Evolutionary conservation across 805 yeast species (phyloP).

Genomic region (Suhomyces canberraensis): DNA sequence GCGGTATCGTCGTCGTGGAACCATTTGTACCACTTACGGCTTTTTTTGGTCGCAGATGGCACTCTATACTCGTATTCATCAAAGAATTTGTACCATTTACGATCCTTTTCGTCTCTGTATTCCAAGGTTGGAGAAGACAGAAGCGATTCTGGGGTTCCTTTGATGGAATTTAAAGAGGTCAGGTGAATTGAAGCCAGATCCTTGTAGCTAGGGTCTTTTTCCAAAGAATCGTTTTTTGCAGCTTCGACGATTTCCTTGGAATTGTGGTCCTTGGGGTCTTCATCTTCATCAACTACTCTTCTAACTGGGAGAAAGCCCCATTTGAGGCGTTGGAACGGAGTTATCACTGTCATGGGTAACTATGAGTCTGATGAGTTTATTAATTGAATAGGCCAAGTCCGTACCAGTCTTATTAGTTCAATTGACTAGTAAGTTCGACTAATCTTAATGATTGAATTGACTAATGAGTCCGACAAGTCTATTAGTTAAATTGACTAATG

Average conservation of each 20-base stretch:
- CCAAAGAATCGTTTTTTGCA: constrained; percentile 1
- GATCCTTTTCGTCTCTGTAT: constrained; percentile 51
- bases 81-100: constrained; percentile 49
- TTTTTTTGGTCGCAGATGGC: constrained; percentile 28
- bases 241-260: neutral
- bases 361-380: too few relatives aligned
- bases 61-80: constrained; percentile 61
- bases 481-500: too few relatives aligned
- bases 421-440: too few relatives aligned
- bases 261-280: constrained; percentile 2
- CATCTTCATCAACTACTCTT: constrained; percentile 33
- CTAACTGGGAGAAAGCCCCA: constrained; percentile 36
- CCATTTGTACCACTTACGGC: constrained; percentile 53
- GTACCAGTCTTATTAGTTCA: too few relatives aligned
- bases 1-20: constrained; percentile 48
- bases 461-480: too few relatives aligned
- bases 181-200: neutral
- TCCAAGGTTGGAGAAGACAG: constrained; percentile 26
- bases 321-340: constrained; percentile 16
- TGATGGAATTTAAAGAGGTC: constrained; percentile 1
- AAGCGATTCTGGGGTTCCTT: neutral
- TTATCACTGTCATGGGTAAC: neutral
- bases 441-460: too few relatives aligned
- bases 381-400: too few relatives aligned
- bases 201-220: neutral